Conservation (phyloP, 331 rosid genomes). For the Rhamnella rubrinervis region DNA sequence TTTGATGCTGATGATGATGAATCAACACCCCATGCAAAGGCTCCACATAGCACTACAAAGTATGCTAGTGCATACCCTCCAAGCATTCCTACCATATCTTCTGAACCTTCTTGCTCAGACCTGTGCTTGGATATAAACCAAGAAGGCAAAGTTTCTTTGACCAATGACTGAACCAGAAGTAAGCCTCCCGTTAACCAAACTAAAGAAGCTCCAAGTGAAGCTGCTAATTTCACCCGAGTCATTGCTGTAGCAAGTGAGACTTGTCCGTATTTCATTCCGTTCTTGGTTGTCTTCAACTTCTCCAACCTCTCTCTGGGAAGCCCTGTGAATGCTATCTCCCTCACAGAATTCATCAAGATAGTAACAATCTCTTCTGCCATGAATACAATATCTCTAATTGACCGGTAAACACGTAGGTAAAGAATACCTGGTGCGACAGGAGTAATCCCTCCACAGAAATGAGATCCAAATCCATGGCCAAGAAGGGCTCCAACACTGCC, state of each 20-base stretch:
- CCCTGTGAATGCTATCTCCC: constrained; percentile 37
- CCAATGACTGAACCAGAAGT: constrained; percentile 47
- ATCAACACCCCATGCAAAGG: constrained; percentile 58
- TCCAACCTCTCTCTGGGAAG: constrained; percentile 29
- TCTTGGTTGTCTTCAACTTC: constrained; percentile 25
- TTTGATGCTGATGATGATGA: constrained; percentile 53
- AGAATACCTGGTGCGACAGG: constrained; percentile 66
- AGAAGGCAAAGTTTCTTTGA: constrained; percentile 59
- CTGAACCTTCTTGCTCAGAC: constrained; percentile 38
- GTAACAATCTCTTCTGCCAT: constrained; percentile 46
- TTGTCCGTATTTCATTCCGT: constrained; percentile 35
- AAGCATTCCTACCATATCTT: constrained; percentile 55
- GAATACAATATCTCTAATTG: constrained; percentile 51
- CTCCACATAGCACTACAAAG: constrained; percentile 49
- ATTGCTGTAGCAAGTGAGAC: constrained; percentile 47
- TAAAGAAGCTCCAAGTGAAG: constrained; percentile 53
- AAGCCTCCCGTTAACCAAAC: constrained; percentile 58
- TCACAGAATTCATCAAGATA: constrained; percentile 47
- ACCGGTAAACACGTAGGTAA: constrained; percentile 51
- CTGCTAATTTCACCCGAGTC: constrained; percentile 52
- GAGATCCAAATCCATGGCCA: constrained; percentile 64
- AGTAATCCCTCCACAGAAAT: constrained; percentile 56
- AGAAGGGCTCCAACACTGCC: constrained; percentile 64
- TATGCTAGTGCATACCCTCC: constrained; percentile 59
- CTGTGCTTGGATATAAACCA: constrained; percentile 57